phyloP scores from a whole-genome alignment of 768 basidiomycete genomes.

The Lactarius hengduanensis region DNA sequence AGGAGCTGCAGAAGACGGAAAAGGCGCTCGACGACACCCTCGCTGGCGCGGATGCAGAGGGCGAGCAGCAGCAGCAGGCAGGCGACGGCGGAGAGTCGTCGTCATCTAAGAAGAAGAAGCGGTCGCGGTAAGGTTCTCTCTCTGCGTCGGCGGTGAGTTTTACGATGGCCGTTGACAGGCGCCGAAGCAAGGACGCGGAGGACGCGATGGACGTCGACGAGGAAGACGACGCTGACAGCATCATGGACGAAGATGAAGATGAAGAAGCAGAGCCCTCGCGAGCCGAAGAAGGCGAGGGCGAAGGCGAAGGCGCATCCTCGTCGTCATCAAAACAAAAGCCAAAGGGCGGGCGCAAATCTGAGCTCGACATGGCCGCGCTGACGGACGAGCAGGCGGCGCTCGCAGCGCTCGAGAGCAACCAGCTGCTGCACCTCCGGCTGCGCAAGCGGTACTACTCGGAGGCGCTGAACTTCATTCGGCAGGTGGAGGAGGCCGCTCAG shows the following conservation, averaged over 20 bases:
- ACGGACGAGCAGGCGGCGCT: conserved; percentile 70
- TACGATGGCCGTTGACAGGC: background rate
- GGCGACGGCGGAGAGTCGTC: conserved; percentile 33
- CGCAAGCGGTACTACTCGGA: conserved; percentile 87
- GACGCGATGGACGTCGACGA: conserved; percentile 62
- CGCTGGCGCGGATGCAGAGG: conserved; percentile 37
- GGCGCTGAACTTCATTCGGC: conserved; percentile 77
- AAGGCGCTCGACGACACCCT: conserved; percentile 62
- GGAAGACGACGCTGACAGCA: conserved; percentile 40
- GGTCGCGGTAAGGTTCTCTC: conserved; percentile 32
- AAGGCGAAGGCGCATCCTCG: conserved; percentile 3
- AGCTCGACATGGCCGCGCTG: conserved; percentile 67
- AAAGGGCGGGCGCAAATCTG: conserved; percentile 58
- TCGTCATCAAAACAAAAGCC: conserved; percentile 26
- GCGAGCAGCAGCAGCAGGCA: conserved; percentile 25
- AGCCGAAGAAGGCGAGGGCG: conserved; percentile 31
- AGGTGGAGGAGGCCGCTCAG: conserved; percentile 66
- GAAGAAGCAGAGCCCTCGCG: conserved; percentile 37
- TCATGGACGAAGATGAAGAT: conserved; percentile 42
- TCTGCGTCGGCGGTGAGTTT: background rate
- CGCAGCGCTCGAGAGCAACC: conserved; percentile 62
- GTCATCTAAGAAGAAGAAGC: conserved; percentile 31
- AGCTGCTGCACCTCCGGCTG: conserved; percentile 64
- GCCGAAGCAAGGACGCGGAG: conserved; percentile 29
- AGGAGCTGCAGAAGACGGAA: conserved; percentile 72